Evolutionary conservation across 495 filamentous ascomycete genomes (phyloP).

Genomic region (Penicillium odoratum): DNA sequence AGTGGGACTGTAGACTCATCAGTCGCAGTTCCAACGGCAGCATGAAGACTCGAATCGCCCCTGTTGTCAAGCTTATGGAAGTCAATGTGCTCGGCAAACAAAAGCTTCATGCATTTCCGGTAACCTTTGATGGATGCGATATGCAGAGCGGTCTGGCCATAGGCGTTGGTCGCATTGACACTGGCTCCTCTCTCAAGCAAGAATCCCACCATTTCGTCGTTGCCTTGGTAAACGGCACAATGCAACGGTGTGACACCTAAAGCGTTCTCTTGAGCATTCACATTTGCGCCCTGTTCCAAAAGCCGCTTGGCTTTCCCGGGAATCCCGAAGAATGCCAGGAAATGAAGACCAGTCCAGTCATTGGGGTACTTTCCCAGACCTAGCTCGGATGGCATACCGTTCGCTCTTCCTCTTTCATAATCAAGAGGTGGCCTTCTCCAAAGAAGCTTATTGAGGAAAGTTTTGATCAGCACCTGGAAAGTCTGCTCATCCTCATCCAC

Average conservation of each 20-base stretch:
- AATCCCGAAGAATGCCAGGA: background rate
- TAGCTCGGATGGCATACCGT: conserved; percentile 20
- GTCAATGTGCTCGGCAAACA: conserved; percentile 24
- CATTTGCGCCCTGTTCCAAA: conserved; percentile 29
- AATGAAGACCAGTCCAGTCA: conserved; percentile 30
- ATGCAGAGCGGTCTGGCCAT: conserved; percentile 34
- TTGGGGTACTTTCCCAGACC: conserved; percentile 28
- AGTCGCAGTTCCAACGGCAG: conserved; percentile 28
- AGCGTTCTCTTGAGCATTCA: conserved; percentile 27
- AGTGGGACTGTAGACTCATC: conserved; percentile 35
- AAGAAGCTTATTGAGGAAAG: conserved; percentile 38
- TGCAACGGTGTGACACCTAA: conserved; percentile 29
- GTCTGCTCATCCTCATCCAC: conserved; percentile 33
- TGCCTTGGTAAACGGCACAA: conserved; percentile 38
- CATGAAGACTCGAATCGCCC: conserved; percentile 25
- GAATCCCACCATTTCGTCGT: conserved; percentile 41
- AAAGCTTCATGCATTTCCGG: conserved; percentile 27
- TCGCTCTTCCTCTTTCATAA: background rate
- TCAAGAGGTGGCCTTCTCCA: conserved; percentile 34
- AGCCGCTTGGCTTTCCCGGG: conserved; percentile 26
- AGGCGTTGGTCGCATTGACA: conserved; percentile 18
- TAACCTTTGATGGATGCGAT: conserved; percentile 30
- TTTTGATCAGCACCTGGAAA: conserved; percentile 30
- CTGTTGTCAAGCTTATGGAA: conserved; percentile 16
- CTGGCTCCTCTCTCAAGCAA: conserved; percentile 32